Conservation (phyloP, 331 rosid genomes). For the Pyrus hybrid region DNA sequence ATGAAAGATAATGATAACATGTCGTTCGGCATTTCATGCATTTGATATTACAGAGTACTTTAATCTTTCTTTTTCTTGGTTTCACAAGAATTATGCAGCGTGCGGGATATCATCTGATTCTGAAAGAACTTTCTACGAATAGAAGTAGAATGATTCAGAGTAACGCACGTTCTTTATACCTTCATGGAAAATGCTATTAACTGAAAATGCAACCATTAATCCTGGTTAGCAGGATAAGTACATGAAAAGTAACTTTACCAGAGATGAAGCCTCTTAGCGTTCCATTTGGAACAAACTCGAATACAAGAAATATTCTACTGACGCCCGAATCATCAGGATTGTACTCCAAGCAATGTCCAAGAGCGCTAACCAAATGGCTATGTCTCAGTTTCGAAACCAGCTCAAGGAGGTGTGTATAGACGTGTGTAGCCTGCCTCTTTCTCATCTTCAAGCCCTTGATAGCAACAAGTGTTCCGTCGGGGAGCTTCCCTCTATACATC, state of each 20-base stretch:
- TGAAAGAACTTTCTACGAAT: not conserved
- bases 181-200: not conserved
- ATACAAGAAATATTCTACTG: constrained; percentile 48
- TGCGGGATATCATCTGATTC: not conserved
- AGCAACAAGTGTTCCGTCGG: constrained; percentile 65
- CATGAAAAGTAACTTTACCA: constrained; percentile 32
- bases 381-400: constrained; percentile 68
- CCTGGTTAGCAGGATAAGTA: not conserved
- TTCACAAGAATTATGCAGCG: not conserved
- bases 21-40: not conserved
- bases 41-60: not conserved
- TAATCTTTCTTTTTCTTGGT: not conserved
- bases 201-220: not conserved
- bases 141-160: not conserved
- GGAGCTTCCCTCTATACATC: constrained; percentile 70
- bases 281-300: constrained; percentile 54
- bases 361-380: constrained; percentile 61
- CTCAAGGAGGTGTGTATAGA: constrained; percentile 64
- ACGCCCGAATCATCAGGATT: constrained; percentile 46
- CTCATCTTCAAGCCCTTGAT: constrained; percentile 55
- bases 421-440: constrained; percentile 55
- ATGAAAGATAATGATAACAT: not conserved
- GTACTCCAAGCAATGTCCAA: constrained; percentile 79
- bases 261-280: constrained; percentile 53
- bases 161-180: too few relatives aligned